These are phyloP conservation scores for Xylaria sp. DNA, from an alignment of 2,329 filamentous ascomycete genomes.

Conservation along the genomic window DNA sequence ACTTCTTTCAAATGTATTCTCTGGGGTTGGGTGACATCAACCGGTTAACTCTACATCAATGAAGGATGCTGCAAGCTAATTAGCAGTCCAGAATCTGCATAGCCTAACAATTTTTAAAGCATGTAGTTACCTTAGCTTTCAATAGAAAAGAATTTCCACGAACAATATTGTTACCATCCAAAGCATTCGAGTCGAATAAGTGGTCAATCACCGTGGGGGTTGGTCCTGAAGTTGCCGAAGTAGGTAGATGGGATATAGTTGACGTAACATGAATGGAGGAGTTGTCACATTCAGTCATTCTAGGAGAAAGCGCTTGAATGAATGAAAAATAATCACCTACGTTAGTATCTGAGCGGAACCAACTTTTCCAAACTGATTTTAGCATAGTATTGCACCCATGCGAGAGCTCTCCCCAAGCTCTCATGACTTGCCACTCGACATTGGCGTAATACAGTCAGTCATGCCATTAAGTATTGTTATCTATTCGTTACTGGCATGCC, in stretches of 20 bases:
- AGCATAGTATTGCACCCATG: no score
- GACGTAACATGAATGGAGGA: neutral
- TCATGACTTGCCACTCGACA: no score
- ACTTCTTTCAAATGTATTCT: neutral
- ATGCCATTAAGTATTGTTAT: neutral
- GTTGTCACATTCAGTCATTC: neutral
- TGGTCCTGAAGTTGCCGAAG: neutral
- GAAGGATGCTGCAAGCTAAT: neutral
- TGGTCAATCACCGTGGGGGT: neutral
- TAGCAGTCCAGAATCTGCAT: no score
- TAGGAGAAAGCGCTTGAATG: no score
- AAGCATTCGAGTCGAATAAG: neutral
- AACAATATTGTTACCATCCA: neutral
- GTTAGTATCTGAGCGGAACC: neutral
- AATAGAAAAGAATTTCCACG: neutral
- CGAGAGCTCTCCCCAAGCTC: no score
- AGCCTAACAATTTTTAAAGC: neutral
- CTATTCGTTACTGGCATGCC: neutral
- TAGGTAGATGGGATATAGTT: neutral
- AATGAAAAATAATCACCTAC: no score
- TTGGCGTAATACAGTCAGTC: neutral
- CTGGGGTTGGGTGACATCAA: neutral
- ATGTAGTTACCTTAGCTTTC: neutral
- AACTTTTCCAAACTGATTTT: neutral
- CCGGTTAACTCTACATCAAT: neutral